A percentile compares a stretch with the other conserved stretches of the same genome.
Conservation (phyloP, 2,329 filamentous ascomycete species). For the Aspergillus awamori region DNA sequence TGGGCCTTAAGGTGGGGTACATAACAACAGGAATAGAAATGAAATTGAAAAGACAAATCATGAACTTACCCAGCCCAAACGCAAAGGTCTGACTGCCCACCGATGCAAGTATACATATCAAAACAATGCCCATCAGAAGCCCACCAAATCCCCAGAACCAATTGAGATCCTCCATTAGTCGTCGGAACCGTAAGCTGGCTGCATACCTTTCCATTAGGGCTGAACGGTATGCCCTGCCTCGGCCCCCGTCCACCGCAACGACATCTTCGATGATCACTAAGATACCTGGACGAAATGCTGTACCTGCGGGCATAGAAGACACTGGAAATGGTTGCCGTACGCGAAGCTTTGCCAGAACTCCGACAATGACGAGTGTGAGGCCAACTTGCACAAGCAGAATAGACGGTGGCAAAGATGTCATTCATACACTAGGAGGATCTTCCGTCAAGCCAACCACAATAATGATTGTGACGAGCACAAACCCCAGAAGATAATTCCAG, state of each 20-base stretch:
- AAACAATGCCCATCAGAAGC: not conserved
- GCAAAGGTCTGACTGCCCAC: not conserved
- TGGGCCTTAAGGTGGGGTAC: too few species aligned
- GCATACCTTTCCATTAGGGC: not conserved
- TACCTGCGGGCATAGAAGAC: not conserved
- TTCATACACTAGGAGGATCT: slow-evolving; percentile 4
- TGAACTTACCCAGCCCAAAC: not conserved
- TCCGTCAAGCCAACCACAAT: not conserved
- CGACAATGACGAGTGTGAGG: not conserved
- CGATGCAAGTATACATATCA: not conserved
- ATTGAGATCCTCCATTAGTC: not conserved
- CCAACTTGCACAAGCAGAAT: slow-evolving; percentile 6
- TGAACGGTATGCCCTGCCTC: not conserved
- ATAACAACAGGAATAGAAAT: not conserved
- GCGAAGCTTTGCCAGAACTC: slow-evolving; percentile 1
- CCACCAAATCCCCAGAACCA: slow-evolving; percentile 5
- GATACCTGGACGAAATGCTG: not conserved
- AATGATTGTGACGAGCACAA: slow-evolving; percentile 3
- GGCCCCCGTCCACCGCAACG: slow-evolving; percentile 1
- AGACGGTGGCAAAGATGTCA: slow-evolving; percentile 1
- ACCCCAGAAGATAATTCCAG: slow-evolving; percentile 6
- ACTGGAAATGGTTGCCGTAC: not conserved
- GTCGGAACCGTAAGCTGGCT: not conserved
- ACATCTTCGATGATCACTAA: slow-evolving; percentile 7
- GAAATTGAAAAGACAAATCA: not conserved